phyloP scores from a whole-genome alignment of 2,329 filamentous ascomycete species.

The Epichloe bromicola region DNA sequence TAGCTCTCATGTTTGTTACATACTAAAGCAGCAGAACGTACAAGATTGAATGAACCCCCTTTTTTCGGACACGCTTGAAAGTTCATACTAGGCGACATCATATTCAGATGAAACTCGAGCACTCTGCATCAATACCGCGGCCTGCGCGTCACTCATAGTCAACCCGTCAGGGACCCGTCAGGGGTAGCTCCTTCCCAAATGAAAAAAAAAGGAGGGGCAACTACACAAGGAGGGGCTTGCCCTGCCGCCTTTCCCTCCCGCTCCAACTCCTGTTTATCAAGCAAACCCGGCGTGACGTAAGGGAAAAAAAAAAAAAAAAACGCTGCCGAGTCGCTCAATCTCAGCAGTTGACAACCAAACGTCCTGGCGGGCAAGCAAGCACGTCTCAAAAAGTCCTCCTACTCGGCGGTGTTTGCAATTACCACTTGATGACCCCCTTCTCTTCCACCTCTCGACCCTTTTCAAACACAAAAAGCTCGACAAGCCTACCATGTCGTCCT shows the following conservation, averaged over 20 bases:
- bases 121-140: too few species aligned
- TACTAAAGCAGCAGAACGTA: too few species aligned
- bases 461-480: not conserved
- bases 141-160: too few species aligned
- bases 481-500: conserved; percentile 18
- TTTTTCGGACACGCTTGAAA: too few species aligned
- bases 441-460: not conserved
- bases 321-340: not conserved
- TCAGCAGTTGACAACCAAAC: not conserved
- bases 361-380: not conserved
- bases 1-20: too few species aligned
- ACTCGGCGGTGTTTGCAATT: not conserved
- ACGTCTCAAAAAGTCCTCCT: not conserved
- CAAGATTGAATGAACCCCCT: too few species aligned
- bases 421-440: not conserved
- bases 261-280: conserved; percentile 9
- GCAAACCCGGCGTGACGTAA: not conserved
- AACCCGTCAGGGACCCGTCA: too few species aligned
- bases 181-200: too few species aligned
- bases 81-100: too few species aligned
- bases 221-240: not conserved
- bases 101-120: too few species aligned
- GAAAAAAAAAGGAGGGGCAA: not conserved
- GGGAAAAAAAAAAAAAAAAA: not conserved
- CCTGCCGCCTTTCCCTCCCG: not conserved